Conservation (phyloP, 208 protist species). For the Trichomonas tenax region DNA sequence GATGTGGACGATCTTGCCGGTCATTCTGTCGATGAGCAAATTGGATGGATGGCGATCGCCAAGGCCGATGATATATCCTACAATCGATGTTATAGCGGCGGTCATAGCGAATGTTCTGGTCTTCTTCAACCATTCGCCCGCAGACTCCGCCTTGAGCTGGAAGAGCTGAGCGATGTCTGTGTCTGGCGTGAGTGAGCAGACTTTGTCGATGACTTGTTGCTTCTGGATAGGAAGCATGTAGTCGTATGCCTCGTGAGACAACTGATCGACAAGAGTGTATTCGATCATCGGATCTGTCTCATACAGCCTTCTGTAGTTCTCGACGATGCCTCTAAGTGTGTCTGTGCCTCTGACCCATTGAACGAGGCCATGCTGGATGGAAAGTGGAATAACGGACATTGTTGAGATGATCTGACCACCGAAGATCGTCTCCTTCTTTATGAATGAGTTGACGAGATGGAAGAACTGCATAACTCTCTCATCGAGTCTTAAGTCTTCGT, state of each 20-base stretch:
- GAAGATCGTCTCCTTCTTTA: not conserved
- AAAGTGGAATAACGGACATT: not conserved
- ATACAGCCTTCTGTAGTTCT: not conserved
- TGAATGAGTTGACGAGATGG: not conserved
- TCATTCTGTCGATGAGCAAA: not conserved
- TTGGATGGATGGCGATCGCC: not conserved
- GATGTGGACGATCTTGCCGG: not conserved
- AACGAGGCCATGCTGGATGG: not conserved
- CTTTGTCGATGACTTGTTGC: not conserved
- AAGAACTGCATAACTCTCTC: constrained; percentile 24
- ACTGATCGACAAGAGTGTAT: not conserved
- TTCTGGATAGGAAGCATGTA: not conserved
- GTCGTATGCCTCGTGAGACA: not conserved
- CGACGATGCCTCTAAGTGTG: not conserved
- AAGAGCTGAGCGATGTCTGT: not conserved
- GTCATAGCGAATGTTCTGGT: not conserved
- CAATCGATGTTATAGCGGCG: not conserved
- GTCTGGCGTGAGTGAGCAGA: not conserved
- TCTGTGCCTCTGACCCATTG: not conserved
- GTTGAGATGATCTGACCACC: not conserved
- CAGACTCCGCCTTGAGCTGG: not conserved
- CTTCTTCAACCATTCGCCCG: not conserved
- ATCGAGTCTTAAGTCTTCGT: constrained; percentile 13
- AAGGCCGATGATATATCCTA: not conserved
- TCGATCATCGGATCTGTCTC: not conserved